Percentiles rank a stretch among this genome's conserved stretches.
phyloP scores from a whole-genome alignment of 139 green algal species.

The Asterochloris sp. region DNA sequence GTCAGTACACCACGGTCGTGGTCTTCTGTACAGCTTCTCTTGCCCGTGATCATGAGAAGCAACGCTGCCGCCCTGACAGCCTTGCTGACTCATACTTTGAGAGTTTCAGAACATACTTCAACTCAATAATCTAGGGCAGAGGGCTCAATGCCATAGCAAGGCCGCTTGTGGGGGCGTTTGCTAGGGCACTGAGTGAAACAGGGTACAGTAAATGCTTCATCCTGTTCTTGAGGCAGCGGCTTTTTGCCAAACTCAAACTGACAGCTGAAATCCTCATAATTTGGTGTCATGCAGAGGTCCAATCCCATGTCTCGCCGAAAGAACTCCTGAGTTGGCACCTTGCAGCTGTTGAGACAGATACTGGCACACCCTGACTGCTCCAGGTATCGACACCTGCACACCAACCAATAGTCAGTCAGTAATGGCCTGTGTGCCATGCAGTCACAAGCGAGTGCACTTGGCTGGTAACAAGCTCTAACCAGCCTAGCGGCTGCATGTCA shows the following conservation, averaged over 20 bases:
- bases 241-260: slow-evolving; percentile 76
- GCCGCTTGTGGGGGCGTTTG: slow-evolving; percentile 7
- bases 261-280: slow-evolving; percentile 84
- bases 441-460: background rate
- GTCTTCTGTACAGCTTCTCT: too few relatives aligned
- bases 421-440: background rate
- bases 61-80: background rate
- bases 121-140: background rate
- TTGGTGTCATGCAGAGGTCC: slow-evolving; percentile 80
- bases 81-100: background rate
- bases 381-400: slow-evolving; percentile 77
- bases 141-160: slow-evolving; percentile 6
- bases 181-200: slow-evolving; percentile 77
- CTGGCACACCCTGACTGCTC: slow-evolving; percentile 79
- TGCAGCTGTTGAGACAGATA: slow-evolving; percentile 90
- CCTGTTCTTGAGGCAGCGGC: slow-evolving; percentile 44
- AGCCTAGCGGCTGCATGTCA: background rate
- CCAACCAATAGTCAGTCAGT: background rate
- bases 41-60: background rate
- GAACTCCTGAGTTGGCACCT: slow-evolving; percentile 86
- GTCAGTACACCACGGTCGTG: too few relatives aligned
- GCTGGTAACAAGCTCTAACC: background rate
- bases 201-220: slow-evolving; percentile 61
- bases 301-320: slow-evolving; percentile 87
- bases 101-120: background rate